Evolutionary conservation across 306 rosid genomes (phyloP), one percentile per base, ranked within the genome.

Genomic region (Arachis hypogaea): DNA sequence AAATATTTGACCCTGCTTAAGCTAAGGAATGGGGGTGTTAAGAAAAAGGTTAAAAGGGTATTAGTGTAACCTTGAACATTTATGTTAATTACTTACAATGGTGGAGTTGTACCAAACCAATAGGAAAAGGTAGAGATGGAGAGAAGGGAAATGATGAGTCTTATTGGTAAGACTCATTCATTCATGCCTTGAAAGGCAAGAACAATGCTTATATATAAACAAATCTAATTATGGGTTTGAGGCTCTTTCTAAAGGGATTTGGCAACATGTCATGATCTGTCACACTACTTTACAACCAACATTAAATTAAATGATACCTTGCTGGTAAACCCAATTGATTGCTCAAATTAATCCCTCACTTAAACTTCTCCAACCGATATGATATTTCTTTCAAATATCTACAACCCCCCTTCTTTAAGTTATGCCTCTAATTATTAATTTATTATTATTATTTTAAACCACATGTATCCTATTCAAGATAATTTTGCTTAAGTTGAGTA

Each of bases 251-350:
- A 72, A 70, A 63, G 69, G 69, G 62, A 77, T 88, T 84, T 81
- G 97, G 94, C 87, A 76, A 66, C 79, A 79, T 78, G 92, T 88
- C 92, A 73, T 85, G 80, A 82, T 88, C 97, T 63, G 38, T 44
- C 80, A 18, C 90, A 79, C 78, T 76, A 83, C 92, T 80, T 82
- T 57, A 69, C 75, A 68, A 81, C 86, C 76, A 82, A 78, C 83
- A 73, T 58, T 36, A 71, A 77, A 64, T 51, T 45, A 38, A 55
- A 58, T 50, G 59, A 50, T 68, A 75, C 57, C 70, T 77, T 77
- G 61, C 77, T 73, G 81, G 79, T 82, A 82, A 73, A 58, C 74
- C 77, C 73, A 75, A 74, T 84, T 74, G 78, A 76, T 80, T 82
- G 59, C 63, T 61, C 84, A 72, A 81, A 73, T 73, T 49, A 75